These are phyloP conservation scores for Exophiala mesophila DNA, from an alignment of 2,329 filamentous ascomycete species.

Conservation along the genomic window DNA sequence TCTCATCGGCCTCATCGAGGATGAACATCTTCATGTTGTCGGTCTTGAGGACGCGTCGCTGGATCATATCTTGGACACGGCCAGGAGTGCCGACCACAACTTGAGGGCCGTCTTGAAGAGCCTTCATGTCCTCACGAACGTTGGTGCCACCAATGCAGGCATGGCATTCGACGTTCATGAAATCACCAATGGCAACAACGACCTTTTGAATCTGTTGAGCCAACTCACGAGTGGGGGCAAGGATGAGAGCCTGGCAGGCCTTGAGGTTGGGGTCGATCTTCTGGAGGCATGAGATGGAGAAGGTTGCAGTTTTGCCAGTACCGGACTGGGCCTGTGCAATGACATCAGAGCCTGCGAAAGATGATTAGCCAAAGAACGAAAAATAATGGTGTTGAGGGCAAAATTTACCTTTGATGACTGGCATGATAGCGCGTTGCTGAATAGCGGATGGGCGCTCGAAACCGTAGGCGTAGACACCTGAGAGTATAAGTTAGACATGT, in stretches of 20 bases:
- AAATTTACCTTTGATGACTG: slow-evolving; percentile 92
- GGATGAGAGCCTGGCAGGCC: slow-evolving; percentile 95
- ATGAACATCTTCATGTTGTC: slow-evolving; percentile 99
- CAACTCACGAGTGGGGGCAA: slow-evolving; percentile 95
- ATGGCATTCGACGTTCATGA: slow-evolving; percentile 99
- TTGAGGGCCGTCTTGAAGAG: slow-evolving; percentile 90
- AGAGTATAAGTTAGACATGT: slow-evolving; percentile 9
- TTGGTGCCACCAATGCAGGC: slow-evolving; percentile 98
- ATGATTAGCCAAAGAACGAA: slow-evolving; percentile 19
- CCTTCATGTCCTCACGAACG: slow-evolving; percentile 98
- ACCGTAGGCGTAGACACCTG: slow-evolving; percentile 97
- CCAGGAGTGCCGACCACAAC: slow-evolving; percentile 97
- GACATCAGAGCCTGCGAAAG: slow-evolving; percentile 79
- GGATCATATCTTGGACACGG: slow-evolving; percentile 99
- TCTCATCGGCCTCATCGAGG: slow-evolving; percentile 98
- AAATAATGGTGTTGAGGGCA: slow-evolving; percentile 8
- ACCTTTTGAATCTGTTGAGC: slow-evolving; percentile 99
- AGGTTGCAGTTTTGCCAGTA: slow-evolving; percentile 99
- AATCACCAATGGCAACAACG: slow-evolving; percentile 96
- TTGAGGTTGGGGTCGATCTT: slow-evolving; percentile 95
- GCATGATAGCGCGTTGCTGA: slow-evolving; percentile 99
- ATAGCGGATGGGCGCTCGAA: slow-evolving; percentile 99
- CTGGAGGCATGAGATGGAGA: slow-evolving; percentile 98
- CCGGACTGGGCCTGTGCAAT: slow-evolving; percentile 99
- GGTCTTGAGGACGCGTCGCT: slow-evolving; percentile 93